Evolutionary conservation across 306 rosid species (phyloP).

Genomic region (Sphenostylis stenocarpa): DNA sequence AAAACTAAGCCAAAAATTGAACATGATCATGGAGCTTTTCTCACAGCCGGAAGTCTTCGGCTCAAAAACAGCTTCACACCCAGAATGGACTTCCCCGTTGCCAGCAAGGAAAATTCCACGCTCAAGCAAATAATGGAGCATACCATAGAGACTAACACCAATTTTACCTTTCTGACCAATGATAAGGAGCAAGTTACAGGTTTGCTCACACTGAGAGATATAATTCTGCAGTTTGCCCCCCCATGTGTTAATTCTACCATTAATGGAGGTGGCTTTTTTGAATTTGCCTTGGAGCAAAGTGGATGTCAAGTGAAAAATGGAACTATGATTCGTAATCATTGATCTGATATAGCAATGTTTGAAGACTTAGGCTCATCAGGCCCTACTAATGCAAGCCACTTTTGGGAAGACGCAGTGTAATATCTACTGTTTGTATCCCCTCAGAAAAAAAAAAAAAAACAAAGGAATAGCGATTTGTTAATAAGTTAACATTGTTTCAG

Average conservation of each 20-base stretch:
- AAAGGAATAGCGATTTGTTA: neutral
- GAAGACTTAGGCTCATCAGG: neutral
- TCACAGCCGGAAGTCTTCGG: slow-evolving; percentile 33
- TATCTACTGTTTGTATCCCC: neutral
- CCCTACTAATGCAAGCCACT: neutral
- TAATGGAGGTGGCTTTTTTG: slow-evolving; percentile 66
- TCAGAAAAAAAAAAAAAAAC: neutral
- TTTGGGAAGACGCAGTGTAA: neutral
- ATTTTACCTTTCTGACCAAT: slow-evolving; percentile 53
- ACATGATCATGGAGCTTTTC: slow-evolving; percentile 29
- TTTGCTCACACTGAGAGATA: slow-evolving; percentile 50
- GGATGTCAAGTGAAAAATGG: slow-evolving; percentile 58
- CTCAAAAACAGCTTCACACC: slow-evolving; percentile 37
- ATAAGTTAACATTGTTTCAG: neutral
- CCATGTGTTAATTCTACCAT: slow-evolving; percentile 62
- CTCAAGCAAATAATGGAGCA: slow-evolving; percentile 58
- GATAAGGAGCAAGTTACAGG: slow-evolving; percentile 47
- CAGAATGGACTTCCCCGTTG: slow-evolving; percentile 54
- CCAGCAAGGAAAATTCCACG: slow-evolving; percentile 53
- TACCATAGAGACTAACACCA: slow-evolving; percentile 40
- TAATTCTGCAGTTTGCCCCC: slow-evolving; percentile 62
- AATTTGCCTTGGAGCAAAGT: slow-evolving; percentile 68
- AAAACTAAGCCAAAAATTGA: slow-evolving; percentile 24
- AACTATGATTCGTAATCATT: slow-evolving; percentile 40
- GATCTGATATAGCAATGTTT: neutral